Evolutionary conservation across 768 basidiomycete species (phyloP).

Genomic region (Pisolithus albus): DNA sequence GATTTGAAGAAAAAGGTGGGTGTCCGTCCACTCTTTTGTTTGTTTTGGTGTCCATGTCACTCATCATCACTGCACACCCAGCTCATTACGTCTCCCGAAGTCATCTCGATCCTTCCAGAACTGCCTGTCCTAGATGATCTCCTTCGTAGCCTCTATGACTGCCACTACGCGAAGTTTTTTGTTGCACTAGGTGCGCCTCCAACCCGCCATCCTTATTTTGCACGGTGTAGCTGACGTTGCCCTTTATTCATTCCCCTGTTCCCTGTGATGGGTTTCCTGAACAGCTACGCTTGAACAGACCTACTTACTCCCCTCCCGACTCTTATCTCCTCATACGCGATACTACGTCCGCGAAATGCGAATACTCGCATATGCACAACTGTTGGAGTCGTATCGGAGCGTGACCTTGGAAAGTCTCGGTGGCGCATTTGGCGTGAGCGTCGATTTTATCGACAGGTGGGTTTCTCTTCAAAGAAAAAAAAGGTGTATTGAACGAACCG

Average conservation of each 20-base stretch:
- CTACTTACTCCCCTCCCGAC: conserved; percentile 79
- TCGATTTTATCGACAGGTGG: conserved; percentile 81
- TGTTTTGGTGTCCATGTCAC: neutral
- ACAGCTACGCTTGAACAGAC: conserved; percentile 83
- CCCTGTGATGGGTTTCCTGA: neutral
- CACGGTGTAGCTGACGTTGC: too few species aligned
- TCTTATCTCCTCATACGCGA: conserved; percentile 79
- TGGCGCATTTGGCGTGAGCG: conserved; percentile 82
- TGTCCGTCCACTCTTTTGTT: neutral
- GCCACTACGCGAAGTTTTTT: conserved; percentile 94
- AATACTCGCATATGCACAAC: conserved; percentile 84
- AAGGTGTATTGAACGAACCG: too few species aligned
- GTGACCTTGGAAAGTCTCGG: conserved; percentile 84
- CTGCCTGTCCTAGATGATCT: conserved; percentile 77
- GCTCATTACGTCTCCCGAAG: conserved; percentile 85
- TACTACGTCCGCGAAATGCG: conserved; percentile 96
- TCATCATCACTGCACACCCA: conserved; percentile 23
- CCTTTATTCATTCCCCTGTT: neutral
- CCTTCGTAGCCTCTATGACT: conserved; percentile 83
- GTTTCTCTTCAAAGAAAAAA: conserved; percentile 16
- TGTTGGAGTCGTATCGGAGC: conserved; percentile 86
- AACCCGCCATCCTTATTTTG: too few species aligned
- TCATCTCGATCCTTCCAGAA: conserved; percentile 76
- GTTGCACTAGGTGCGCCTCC: conserved; percentile 72
- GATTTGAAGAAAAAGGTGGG: conserved; percentile 88